phyloP scores from a whole-genome alignment of 495 filamentous ascomycete genomes.

The Penicillium odoratum region DNA sequence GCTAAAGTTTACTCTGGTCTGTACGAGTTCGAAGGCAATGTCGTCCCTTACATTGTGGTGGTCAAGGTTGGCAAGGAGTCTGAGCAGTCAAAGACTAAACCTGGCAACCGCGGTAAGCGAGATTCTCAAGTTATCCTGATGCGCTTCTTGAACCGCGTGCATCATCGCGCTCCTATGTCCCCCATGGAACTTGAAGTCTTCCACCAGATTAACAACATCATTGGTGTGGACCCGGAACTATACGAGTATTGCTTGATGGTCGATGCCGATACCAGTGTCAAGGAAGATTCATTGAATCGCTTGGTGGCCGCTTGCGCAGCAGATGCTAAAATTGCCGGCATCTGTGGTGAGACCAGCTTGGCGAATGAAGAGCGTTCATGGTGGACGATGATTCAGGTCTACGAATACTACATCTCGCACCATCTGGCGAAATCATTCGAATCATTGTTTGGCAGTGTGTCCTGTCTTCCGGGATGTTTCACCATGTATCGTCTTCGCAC shows the following conservation, averaged over 20 bases:
- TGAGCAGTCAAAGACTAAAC: constrained; percentile 87
- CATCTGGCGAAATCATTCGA: constrained; percentile 93
- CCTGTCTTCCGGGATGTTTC: constrained; percentile 98
- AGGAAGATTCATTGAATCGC: constrained; percentile 87
- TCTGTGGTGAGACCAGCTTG: constrained; percentile 95
- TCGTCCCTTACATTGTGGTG: constrained; percentile 92
- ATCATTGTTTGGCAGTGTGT: constrained; percentile 91
- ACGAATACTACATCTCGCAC: constrained; percentile 97
- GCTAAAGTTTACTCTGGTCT: constrained; percentile 98
- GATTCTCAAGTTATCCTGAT: constrained; percentile 86
- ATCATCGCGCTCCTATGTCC: constrained; percentile 89
- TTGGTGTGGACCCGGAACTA: constrained; percentile 93
- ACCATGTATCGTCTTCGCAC: constrained; percentile 97
- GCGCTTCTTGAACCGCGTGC: constrained; percentile 95
- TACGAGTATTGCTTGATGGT: constrained; percentile 98
- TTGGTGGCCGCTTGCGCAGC: constrained; percentile 91
- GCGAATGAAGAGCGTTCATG: constrained; percentile 92
- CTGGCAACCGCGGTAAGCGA: constrained; percentile 96
- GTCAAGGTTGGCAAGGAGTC: constrained; percentile 98
- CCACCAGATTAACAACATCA: constrained; percentile 98
- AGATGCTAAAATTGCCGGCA: constrained; percentile 93
- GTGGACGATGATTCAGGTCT: constrained; percentile 99
- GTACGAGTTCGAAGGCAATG: constrained; percentile 96
- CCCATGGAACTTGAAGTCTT: constrained; percentile 97
- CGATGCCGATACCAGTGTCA: constrained; percentile 94